Evolutionary conservation across 306 rosid species (phyloP).

Genomic region (Heteromeles arbutifolia): DNA sequence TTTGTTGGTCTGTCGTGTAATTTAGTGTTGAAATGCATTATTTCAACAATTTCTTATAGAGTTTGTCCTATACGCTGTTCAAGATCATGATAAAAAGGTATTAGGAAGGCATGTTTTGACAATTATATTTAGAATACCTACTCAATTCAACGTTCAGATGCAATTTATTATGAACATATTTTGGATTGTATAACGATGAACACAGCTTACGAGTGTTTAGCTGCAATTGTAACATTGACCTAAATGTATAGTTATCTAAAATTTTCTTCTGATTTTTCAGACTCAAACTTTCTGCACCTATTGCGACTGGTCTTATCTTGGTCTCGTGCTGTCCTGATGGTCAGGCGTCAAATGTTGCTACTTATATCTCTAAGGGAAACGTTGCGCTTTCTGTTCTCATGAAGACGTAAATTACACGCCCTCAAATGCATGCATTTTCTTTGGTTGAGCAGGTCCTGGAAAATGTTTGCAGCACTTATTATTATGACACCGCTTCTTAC

Average conservation of each 20-base stretch:
- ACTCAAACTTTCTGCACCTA: conserved; percentile 87
- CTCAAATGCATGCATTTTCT: conserved; percentile 8
- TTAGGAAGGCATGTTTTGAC: background rate
- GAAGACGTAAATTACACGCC: conserved; percentile 63
- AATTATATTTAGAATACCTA: background rate
- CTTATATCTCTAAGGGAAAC: conserved; percentile 89
- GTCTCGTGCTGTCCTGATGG: conserved; percentile 99
- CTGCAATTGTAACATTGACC: background rate
- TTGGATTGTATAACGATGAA: no score
- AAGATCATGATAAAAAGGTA: background rate
- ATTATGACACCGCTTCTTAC: conserved; percentile 91
- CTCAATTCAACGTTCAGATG: background rate
- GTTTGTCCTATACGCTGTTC: background rate
- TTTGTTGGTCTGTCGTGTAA: conserved; percentile 1
- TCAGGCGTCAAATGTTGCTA: conserved; percentile 96
- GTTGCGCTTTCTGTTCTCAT: conserved; percentile 93
- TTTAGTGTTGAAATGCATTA: background rate
- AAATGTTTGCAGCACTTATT: conserved; percentile 6
- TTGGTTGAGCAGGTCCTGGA: background rate
- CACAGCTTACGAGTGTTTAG: background rate
- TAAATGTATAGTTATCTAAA: conserved; percentile 1
- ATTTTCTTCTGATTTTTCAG: conserved; percentile 35
- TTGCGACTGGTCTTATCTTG: conserved; percentile 94
- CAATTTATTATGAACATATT: no score
- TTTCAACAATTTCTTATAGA: background rate